phyloP scores from a whole-genome alignment of 192 early-diverging fungal species.

The Linnemannia hyalina region DNA sequence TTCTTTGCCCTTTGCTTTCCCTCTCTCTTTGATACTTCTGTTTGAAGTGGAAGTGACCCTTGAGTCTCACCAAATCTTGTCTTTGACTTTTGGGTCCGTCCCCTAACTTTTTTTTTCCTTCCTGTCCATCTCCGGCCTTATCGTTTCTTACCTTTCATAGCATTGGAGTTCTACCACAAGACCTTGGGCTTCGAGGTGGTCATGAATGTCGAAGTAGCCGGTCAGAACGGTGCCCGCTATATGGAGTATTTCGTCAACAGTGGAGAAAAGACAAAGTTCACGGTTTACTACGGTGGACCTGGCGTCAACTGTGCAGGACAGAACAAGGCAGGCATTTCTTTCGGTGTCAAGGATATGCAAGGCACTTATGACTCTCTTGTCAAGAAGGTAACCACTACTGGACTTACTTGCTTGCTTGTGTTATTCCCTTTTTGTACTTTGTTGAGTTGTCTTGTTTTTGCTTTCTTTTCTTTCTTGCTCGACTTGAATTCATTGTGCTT shows the following conservation, averaged over 20 bases:
- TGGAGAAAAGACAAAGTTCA: conserved; percentile 31
- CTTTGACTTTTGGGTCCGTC: not conserved
- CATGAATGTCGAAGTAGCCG: conserved; percentile 1
- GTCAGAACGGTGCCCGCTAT: conserved; percentile 11
- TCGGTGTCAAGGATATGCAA: conserved; percentile 23
- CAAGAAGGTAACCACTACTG: conserved; percentile 26
- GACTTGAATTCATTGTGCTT: not conserved
- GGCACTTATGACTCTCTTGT: conserved; percentile 37
- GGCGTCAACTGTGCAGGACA: conserved; percentile 6
- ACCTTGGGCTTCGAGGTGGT: conserved; percentile 22
- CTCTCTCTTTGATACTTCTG: too few species aligned
- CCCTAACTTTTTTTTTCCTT: not conserved
- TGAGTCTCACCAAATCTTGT: not conserved
- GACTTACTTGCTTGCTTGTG: not conserved
- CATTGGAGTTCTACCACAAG: conserved; percentile 41
- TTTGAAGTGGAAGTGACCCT: not conserved
- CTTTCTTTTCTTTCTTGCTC: not conserved
- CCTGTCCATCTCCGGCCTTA: not conserved
- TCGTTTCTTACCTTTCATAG: not conserved
- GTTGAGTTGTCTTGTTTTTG: not conserved
- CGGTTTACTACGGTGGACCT: conserved; percentile 20
- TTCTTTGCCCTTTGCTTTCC: too few species aligned
- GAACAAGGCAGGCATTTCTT: conserved; percentile 16
- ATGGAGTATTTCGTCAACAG: conserved; percentile 28
- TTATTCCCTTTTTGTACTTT: not conserved